Base-by-base conservation (phyloP, 331 rosid species). In the Arachis monticola region DNA sequence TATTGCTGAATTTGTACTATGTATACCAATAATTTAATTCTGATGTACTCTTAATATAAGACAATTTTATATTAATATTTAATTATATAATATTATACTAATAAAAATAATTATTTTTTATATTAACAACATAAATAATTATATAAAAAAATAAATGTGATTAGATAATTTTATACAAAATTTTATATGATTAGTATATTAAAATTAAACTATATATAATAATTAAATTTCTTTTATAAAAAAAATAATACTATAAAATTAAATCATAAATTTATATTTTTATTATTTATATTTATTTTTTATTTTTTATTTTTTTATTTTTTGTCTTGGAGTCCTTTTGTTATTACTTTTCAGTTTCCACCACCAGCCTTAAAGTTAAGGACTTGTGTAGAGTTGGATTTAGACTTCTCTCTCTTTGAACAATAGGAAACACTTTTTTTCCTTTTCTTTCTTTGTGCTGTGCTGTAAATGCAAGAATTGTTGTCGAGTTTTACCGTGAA, bases 381-480 rank as follows among this genome's bases (percentile, higher is more conserved):
- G 77, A 82, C 75, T 80, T 44, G 41, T 38, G 4, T 38, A 11
- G 77, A 82, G 69, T 80, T 44, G 5, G 41, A 38, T 38, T 38
- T 30, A 64, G 71, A 14, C 50, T 56, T 67, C 79, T 38, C 10
- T 64, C 60, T 56, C 74, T 13, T 13, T 41, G 41, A 32, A n/a
- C 69, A 41, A 31, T 5, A 38, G 5, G 5, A 38, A 38, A 3
- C 41, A n/a, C 30, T 12, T 60, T 80, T 76, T 79, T 10, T 74
- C 64, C 30, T 27, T 64, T 74, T 79, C n/a, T 73, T 74, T 64
- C 77, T 55, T 55, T 78, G 66, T 32, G 76, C 5, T 58, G 67
- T 64, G 60, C 80, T 72, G 89, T 88, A 83, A 90, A 84, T 87
- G 93, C 85, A 56, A 38, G 41, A 38, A 38, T 38, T 38, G 41